Percentiles rank a stretch among this genome's conserved stretches.
Conservation (phyloP, 2,329 filamentous ascomycete genomes). For the Apiospora aurea region DNA sequence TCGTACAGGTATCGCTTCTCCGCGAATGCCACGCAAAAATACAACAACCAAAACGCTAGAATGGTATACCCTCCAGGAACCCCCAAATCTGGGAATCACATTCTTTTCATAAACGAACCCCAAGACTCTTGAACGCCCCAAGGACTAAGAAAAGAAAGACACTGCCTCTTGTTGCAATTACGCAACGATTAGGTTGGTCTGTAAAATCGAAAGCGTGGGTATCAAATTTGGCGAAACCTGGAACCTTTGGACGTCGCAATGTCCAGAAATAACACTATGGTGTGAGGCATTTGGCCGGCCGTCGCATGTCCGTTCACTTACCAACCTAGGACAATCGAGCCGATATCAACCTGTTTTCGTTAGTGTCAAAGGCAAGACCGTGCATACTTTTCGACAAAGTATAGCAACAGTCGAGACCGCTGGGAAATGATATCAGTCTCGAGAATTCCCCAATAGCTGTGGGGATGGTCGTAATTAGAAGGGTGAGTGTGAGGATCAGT, state of each 20-base stretch:
- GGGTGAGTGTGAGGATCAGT: conserved; percentile 10
- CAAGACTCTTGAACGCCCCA: conserved; percentile 1
- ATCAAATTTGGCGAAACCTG: conserved; percentile 18
- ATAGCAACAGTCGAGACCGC: not conserved
- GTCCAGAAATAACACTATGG: not conserved
- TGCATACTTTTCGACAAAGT: not conserved
- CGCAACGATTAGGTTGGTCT: not conserved
- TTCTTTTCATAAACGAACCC: not conserved
- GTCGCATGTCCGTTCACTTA: not conserved
- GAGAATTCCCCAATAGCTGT: not conserved
- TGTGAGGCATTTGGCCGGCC: not conserved
- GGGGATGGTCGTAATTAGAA: conserved; percentile 2
- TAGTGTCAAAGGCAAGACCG: conserved; percentile 11
- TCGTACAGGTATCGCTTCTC: not conserved
- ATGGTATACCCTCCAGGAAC: not conserved
- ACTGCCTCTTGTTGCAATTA: not conserved
- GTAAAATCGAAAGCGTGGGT: conserved; percentile 1
- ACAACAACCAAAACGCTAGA: not conserved
- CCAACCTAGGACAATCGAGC: not conserved
- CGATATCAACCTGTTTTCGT: conserved; percentile 10
- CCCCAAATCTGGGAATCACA: not conserved
- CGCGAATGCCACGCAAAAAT: not conserved
- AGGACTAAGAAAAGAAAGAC: not conserved
- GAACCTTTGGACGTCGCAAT: not conserved
- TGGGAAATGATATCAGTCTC: not conserved